Evolutionary conservation across 768 basidiomycete species (phyloP), one percentile per base, ranked within the genome.

Genomic region (Kwoniella dendrophila): DNA sequence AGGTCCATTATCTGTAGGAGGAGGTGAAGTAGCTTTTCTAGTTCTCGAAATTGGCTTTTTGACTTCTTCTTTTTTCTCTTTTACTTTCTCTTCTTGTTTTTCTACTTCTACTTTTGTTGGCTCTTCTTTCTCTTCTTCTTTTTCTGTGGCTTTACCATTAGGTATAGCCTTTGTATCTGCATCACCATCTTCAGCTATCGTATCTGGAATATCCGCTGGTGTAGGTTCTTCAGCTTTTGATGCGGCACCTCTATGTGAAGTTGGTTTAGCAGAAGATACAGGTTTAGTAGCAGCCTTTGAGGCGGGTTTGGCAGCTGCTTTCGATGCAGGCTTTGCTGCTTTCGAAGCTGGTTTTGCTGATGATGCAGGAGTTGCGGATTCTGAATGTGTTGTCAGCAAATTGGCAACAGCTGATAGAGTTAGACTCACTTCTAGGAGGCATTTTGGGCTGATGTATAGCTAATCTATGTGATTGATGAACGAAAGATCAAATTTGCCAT

Each of bases 191-290:
- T 63, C 61, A 18, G 58, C 51, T 11, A 60, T 56, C 11, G 52
- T 24, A 18, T 45, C 38, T 2, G 26, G 48, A 11, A 47, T 18
- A 1, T 53, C 43, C 5, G 55, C 52, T 12, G 62, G 48, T 18
- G 58, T 44, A 12, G 51, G 45, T 34, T 63, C 62, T 58, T 64
- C 65, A 20, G n/a, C n/a, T n/a, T n/a, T n/a, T n/a, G 56, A 47
- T 5, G 59, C 36, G 4, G 20, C 43, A 26, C 48, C 38, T 44
- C 59, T 6, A 4, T 47, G 49, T 26, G 62, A 63, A 33, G 56
- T 50, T n/a, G 68, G 57, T 59, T 45, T 53, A n/a, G 63, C 50
- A 4, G 56, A 30, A n/a, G 62, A 64, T 34, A 49, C 36, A 24
- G 62, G 55, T 48, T 67, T 63, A 56, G 47, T 22, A 34, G 59